Evolutionary conservation across 345 rosid genomes (phyloP), one percentile per base, ranked within the genome.

Genomic region (Gossypium bickii): DNA sequence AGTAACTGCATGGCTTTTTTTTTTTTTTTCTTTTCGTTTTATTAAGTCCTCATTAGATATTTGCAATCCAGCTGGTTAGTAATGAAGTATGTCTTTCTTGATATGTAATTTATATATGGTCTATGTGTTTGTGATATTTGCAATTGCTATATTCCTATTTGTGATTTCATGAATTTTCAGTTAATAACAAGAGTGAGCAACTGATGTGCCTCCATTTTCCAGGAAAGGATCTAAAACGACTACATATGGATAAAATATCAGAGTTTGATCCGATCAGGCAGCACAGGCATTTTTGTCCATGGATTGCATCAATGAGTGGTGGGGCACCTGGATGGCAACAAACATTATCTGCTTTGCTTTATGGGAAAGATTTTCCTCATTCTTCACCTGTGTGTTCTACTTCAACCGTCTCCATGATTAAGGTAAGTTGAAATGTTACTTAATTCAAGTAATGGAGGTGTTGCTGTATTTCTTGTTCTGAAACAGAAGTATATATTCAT

Each of bases 261-360:
- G 90, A 85, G 78, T 96, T 96, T 80, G 97, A 96, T 83, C 97
- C 95, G 34, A 83, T 91, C 74, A 87, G 90, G 78, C 99, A 93
- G 85, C 98, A 92, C 79, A 84, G 97, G 61, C 92, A 89, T 81
- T 96, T 90, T 82, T 93, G 99, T 83, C 97, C 97, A 22, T 92
- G 99, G 99, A 92, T 93, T 85, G 76, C 81, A 77, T 82, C 97
- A 79, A 64, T 82, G 22, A 82, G 85, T 59, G 79, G 80, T 51
- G 80, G 85, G 57, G 80, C 78, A 72, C 90, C 97, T 72, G 99
- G 98, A 48, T 93, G 98, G 98, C 83, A 87, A 70, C 97, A 84
- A 72, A 92, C 98, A 34, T 81, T 93, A 16, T 80, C 86, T 74
- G 98, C 98, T 70, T 81, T 96, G 82, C 84, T 67, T 45, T 87